Evolutionary conservation across 371 early-diverging fungal species (phyloP).

Genomic region (Rhizomucor pusillus): DNA sequence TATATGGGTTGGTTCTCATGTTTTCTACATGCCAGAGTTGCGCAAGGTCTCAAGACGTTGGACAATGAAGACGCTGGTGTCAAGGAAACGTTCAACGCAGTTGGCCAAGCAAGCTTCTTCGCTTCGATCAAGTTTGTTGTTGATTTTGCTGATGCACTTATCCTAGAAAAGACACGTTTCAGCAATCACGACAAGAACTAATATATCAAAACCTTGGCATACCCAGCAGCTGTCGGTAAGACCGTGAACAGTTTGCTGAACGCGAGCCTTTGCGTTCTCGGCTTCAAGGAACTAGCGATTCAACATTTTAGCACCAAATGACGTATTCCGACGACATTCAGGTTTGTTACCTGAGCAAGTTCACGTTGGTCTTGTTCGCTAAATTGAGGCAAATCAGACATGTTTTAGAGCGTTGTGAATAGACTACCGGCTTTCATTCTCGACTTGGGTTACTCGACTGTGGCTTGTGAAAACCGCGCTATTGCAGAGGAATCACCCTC

Average conservation of each 20-base stretch:
- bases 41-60: slow-evolving; percentile 60
- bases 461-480: too few species aligned
- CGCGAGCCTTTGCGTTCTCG: slow-evolving; percentile 73
- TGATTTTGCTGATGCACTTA: slow-evolving; percentile 72
- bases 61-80: slow-evolving; percentile 71
- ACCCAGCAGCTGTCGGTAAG: slow-evolving; percentile 76
- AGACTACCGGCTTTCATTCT: too few species aligned
- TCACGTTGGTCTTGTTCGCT: slow-evolving; percentile 60
- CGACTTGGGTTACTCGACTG: too few species aligned
- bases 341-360: slow-evolving; percentile 44
- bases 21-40: slow-evolving; percentile 19
- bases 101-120: slow-evolving; percentile 76
- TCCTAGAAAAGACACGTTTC: slow-evolving; percentile 29
- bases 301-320: not conserved
- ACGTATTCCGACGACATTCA: not conserved
- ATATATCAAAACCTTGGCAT: slow-evolving; percentile 1
- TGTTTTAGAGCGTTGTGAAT: too few species aligned
- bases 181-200: not conserved
- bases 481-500: too few species aligned
- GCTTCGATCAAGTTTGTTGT: slow-evolving; percentile 64
- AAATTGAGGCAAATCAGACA: slow-evolving; percentile 40
- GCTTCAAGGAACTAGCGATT: slow-evolving; percentile 54
- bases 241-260: slow-evolving; percentile 69
- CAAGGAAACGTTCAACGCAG: slow-evolving; percentile 83
- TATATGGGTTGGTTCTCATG: not conserved